These are phyloP conservation scores for Chlorella sorokiniana DNA, from an alignment of 139 green algal species.

Conservation along the genomic window DNA sequence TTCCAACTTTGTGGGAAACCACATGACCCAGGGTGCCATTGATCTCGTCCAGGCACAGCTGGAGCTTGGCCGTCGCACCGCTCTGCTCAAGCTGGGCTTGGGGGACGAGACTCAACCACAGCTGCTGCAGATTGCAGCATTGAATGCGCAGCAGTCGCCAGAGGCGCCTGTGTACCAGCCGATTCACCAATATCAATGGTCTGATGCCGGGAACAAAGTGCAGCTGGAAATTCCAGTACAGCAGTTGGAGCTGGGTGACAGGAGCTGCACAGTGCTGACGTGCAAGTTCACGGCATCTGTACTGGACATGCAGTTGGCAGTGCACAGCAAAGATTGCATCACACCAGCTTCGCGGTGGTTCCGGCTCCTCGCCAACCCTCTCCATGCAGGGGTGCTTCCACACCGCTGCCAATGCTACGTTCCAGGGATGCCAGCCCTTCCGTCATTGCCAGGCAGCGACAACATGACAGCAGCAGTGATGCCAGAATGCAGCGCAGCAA, in stretches of 20 bases:
- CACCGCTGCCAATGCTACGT: conserved; percentile 7
- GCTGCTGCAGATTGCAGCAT: conserved; percentile 6
- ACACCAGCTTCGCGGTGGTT: no score
- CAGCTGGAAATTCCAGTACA: no score
- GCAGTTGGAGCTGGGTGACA: no score
- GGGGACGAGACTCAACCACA: no score
- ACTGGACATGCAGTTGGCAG: no score
- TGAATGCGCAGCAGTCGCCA: not conserved
- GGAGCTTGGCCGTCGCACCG: not conserved
- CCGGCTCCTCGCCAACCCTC: not conserved
- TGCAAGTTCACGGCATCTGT: no score
- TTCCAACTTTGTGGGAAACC: conserved; percentile 88
- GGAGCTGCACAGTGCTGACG: no score
- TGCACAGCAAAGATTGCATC: no score
- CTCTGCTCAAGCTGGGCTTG: no score
- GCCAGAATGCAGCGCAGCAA: not conserved
- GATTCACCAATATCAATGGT: conserved; percentile 24
- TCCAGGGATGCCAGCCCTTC: not conserved
- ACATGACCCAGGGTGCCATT: conserved; percentile 84
- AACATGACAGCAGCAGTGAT: not conserved
- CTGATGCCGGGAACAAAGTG: not conserved
- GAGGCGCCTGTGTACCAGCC: not conserved
- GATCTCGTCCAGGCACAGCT: conserved; percentile 74
- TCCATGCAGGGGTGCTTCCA: conserved; percentile 4
- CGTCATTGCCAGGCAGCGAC: not conserved